A percentile compares a stretch with the other conserved stretches of the same genome.
Evolutionary conservation across 352 stramenopile species (phyloP).

Genomic region (Phytophthora palmivora): DNA sequence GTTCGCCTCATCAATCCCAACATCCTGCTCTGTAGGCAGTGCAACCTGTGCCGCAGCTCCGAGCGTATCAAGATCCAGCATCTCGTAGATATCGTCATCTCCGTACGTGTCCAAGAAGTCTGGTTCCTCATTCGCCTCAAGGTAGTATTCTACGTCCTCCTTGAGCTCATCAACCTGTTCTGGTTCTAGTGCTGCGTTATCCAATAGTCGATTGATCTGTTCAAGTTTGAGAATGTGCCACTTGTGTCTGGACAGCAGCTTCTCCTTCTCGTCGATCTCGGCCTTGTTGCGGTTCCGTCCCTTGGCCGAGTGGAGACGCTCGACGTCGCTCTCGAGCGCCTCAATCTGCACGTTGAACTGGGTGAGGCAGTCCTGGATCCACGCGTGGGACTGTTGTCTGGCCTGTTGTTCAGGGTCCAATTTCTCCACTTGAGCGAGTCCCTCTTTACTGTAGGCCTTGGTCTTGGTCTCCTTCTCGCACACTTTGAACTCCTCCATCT

Average conservation of each 20-base stretch:
- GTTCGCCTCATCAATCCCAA: conserved; percentile 65
- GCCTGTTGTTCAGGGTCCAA: conserved; percentile 91
- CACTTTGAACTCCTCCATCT: conserved; percentile 99
- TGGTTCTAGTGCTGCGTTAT: conserved; percentile 95
- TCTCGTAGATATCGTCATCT: conserved; percentile 96
- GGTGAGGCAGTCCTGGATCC: conserved; percentile 84
- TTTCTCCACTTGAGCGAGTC: conserved; percentile 93
- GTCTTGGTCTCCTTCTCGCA: conserved; percentile 99
- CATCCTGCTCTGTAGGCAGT: conserved; percentile 73
- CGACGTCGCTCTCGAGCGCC: conserved; percentile 81
- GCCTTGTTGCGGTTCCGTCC: conserved; percentile 96
- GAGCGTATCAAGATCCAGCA: conserved; percentile 93
- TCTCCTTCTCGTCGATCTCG: conserved; percentile 92
- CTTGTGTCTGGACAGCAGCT: conserved; percentile 93
- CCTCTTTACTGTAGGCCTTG: conserved; percentile 99
- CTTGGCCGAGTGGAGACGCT: conserved; percentile 86
- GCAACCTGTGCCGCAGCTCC: conserved; percentile 76
- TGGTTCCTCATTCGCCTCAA: conserved; percentile 94
- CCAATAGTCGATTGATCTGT: conserved; percentile 97
- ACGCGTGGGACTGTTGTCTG: conserved; percentile 79
- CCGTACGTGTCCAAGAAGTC: conserved; percentile 94
- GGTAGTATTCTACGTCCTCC: conserved; percentile 98
- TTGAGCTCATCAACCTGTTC: conserved; percentile 95
- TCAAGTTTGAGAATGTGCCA: conserved; percentile 98
- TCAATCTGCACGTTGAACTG: conserved; percentile 93